Evolutionary conservation across 1,139 yeast genomes (phyloP).

Genomic region (Eremothecium coryli): DNA sequence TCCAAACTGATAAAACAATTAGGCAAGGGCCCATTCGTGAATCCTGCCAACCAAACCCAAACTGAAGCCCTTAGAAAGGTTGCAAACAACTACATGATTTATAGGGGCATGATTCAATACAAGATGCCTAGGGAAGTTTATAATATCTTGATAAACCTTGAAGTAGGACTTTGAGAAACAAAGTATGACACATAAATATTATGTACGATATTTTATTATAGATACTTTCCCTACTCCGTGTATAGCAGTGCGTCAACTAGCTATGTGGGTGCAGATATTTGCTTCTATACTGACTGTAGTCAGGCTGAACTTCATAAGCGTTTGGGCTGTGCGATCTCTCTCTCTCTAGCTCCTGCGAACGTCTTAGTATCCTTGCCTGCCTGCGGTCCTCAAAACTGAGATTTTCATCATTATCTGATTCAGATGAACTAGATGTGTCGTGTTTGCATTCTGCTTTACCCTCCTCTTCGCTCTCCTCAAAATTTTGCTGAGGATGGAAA

Average conservation of each 20-base stretch:
- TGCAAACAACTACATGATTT: constrained; percentile 84
- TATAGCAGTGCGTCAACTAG: too few relatives aligned
- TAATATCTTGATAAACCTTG: constrained; percentile 62
- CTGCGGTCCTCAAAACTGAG: constrained; percentile 25
- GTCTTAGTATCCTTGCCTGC: constrained; percentile 27
- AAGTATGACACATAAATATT: constrained; percentile 1
- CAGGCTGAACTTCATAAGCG: constrained; percentile 70
- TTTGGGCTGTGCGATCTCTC: constrained; percentile 41
- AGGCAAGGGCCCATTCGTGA: constrained; percentile 35
- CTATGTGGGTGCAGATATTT: constrained; percentile 24
- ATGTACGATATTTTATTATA: background rate
- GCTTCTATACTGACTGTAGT: constrained; percentile 33
- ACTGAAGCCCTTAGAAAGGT: constrained; percentile 50
- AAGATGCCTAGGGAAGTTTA: constrained; percentile 91
- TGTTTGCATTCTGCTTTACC: constrained; percentile 18
- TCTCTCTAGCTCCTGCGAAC: constrained; percentile 23
- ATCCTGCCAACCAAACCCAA: constrained; percentile 44
- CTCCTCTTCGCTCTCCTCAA: constrained; percentile 38
- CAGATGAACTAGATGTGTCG: constrained; percentile 24
- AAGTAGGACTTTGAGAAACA: constrained; percentile 36
- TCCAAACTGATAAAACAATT: constrained; percentile 49
- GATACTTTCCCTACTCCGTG: background rate
- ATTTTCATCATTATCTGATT: constrained; percentile 21
- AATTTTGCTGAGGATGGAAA: constrained; percentile 73
- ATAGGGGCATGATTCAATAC: constrained; percentile 92